A percentile compares a stretch with the other conserved stretches of the same genome.
phyloP scores from a whole-genome alignment of 2,329 filamentous ascomycete species.

The Hypoxylon sp. region DNA sequence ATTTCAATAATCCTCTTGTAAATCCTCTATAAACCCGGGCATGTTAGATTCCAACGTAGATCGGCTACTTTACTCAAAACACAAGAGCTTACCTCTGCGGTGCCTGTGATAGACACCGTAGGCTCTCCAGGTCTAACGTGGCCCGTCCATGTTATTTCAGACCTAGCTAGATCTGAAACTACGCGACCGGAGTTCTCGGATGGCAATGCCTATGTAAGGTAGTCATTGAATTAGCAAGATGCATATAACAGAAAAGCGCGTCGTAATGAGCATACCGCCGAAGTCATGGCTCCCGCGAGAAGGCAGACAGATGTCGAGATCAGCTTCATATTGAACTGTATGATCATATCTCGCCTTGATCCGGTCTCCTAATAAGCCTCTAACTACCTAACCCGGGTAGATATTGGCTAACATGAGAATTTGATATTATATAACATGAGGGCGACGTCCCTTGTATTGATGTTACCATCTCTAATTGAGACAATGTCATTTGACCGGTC shows the following conservation, averaged over 20 bases:
- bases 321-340: conserved; percentile 32
- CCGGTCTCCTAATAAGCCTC: background rate
- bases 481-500: conserved; percentile 15
- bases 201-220: conserved; percentile 24
- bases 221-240: conserved; percentile 12
- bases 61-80: too few relatives aligned
- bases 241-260: background rate
- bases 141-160: conserved; percentile 38
- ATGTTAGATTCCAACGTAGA: background rate
- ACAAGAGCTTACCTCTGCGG: conserved; percentile 31
- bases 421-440: conserved; percentile 34
- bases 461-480: conserved; percentile 25
- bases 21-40: conserved; percentile 29
- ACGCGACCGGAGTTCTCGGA: conserved; percentile 11
- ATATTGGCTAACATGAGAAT: background rate
- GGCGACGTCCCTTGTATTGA: conserved; percentile 4
- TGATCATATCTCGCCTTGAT: background rate
- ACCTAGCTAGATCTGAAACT: conserved; percentile 5
- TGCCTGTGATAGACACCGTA: conserved; percentile 32
- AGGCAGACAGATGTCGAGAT: conserved; percentile 18
- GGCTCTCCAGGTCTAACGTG: conserved; percentile 33
- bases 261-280: conserved; percentile 21
- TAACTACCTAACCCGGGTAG: background rate
- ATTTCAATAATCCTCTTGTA: conserved; percentile 33
- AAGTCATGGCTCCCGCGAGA: conserved; percentile 18